phyloP scores from a whole-genome alignment of 139 green algal species.

The Diplosphaera chodatii region DNA sequence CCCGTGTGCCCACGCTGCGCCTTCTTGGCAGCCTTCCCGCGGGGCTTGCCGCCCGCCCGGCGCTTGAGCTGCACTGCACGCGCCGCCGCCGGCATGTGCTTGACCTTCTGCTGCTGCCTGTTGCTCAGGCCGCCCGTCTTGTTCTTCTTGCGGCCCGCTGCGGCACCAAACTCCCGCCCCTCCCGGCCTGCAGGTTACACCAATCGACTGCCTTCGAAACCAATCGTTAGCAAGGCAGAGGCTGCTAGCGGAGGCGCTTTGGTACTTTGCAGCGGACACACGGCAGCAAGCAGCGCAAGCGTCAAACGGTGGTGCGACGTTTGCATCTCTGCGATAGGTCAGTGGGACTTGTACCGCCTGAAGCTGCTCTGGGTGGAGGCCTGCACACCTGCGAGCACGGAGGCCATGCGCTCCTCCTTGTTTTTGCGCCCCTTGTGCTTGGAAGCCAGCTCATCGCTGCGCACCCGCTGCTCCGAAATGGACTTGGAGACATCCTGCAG shows the following conservation, averaged over 20 bases:
- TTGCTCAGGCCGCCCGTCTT: conserved; percentile 89
- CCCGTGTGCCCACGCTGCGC: neutral
- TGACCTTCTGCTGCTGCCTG: conserved; percentile 83
- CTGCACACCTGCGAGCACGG: conserved; percentile 36
- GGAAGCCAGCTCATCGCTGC: conserved; percentile 53
- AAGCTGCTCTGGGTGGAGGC: no score
- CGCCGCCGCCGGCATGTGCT: conserved; percentile 80
- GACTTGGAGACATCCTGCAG: conserved; percentile 21
- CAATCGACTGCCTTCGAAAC: no score
- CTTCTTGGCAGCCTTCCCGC: conserved; percentile 17
- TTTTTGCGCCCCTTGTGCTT: conserved; percentile 46
- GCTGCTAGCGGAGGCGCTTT: no score
- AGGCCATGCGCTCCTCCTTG: conserved; percentile 80
- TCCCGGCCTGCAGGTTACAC: conserved; percentile 77
- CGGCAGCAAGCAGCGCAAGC: no score
- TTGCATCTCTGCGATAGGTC: no score
- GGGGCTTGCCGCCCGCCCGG: conserved; percentile 4
- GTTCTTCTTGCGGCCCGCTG: conserved; percentile 47
- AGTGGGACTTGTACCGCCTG: no score
- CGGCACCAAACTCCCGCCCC: conserved; percentile 72
- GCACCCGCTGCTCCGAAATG: conserved; percentile 47
- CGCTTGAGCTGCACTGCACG: conserved; percentile 54
- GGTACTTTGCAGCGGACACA: no score
- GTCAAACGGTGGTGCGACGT: no score
- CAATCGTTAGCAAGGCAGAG: no score